Percentiles rank a stretch among this genome's conserved stretches.
Conservation (phyloP, 2,329 filamentous ascomycete species). For the Neofusicoccum umdonicola region DNA sequence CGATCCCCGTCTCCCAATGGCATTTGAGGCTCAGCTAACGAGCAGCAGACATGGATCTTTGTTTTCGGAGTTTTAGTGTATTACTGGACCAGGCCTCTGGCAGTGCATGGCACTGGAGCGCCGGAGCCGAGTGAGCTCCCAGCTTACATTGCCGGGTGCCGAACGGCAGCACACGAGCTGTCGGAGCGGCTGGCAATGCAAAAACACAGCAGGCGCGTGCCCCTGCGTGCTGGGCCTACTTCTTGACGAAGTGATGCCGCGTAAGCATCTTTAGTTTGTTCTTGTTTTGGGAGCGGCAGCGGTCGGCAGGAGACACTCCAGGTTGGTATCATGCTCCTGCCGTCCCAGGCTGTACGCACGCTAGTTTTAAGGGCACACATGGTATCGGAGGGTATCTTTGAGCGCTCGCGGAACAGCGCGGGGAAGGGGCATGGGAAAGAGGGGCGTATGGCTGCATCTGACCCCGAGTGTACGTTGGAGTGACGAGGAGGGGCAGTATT, state of each 20-base stretch:
- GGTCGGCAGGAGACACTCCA: constrained; percentile 1
- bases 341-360: constrained; percentile 5
- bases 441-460: constrained; percentile 9
- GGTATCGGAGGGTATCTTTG: neutral
- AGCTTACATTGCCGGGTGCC: neutral
- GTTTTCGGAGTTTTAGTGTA: constrained; percentile 30
- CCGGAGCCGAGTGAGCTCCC: neutral
- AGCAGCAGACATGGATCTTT: constrained; percentile 31
- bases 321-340: constrained; percentile 6
- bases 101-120: neutral
- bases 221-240: neutral
- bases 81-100: neutral
- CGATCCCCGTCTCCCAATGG: constrained; percentile 43
- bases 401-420: neutral
- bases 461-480: constrained; percentile 11
- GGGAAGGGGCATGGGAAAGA: constrained; percentile 2
- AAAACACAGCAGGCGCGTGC: neutral
- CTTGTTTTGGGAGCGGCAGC: constrained; percentile 8
- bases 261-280: constrained; percentile 14
- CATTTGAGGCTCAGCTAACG: constrained; percentile 14
- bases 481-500: constrained; percentile 7
- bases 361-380: constrained; percentile 12
- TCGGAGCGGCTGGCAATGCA: neutral
- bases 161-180: neutral
- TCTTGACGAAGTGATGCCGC: constrained; percentile 2